A percentile compares a stretch with the other conserved stretches of the same genome.
These are phyloP conservation scores for Talaromyces sp. DNA, from an alignment of 2,329 filamentous ascomycete species.

Conservation along the genomic window DNA sequence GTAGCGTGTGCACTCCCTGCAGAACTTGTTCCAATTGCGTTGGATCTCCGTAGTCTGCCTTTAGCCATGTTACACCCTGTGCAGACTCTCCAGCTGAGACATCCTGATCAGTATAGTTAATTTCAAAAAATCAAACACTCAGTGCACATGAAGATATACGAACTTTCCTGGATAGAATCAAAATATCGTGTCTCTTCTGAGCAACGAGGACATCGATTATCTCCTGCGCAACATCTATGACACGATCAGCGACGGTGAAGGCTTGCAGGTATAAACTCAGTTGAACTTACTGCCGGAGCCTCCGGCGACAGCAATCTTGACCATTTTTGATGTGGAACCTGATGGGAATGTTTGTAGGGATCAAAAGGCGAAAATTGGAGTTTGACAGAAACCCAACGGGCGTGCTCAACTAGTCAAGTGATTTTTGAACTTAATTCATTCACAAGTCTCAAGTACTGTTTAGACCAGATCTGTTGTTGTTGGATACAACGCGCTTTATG, in stretches of 20 bases:
- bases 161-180: conserved; percentile 47
- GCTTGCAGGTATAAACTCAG: not conserved
- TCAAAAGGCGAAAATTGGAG: not conserved
- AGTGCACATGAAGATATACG: conserved; percentile 1
- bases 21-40: conserved; percentile 35
- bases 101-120: conserved; percentile 15
- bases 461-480: not conserved
- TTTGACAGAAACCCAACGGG: not conserved
- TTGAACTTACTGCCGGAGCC: conserved; percentile 39
- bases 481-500: not conserved
- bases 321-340: conserved; percentile 22
- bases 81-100: conserved; percentile 7
- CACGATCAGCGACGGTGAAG: conserved; percentile 4
- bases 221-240: conserved; percentile 50
- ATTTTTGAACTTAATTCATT: no score
- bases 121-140: not conserved
- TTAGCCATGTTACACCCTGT: conserved; percentile 25
- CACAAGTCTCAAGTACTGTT: not conserved
- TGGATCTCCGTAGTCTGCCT: conserved; percentile 43
- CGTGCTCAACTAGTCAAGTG: not conserved
- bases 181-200: conserved; percentile 49
- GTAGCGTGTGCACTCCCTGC: conserved; percentile 47
- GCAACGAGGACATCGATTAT: conserved; percentile 48
- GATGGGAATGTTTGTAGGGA: not conserved
- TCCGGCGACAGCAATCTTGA: conserved; percentile 42